Conservation (phyloP, 306 rosid genomes). For the Chamaecrista fasciculata region DNA sequence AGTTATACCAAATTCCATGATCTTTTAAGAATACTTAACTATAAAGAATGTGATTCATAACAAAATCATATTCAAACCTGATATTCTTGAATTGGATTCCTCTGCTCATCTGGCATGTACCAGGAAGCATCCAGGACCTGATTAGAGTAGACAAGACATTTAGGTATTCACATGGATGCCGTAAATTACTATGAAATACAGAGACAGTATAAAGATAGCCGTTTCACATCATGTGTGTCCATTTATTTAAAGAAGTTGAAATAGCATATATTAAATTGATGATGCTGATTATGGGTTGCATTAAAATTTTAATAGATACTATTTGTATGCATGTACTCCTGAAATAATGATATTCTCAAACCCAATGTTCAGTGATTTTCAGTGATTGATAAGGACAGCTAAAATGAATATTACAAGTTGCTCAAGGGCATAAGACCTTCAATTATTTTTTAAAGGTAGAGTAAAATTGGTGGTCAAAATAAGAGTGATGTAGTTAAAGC, state of each 20-base stretch:
- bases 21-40: constrained; percentile 4
- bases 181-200: constrained; percentile 2
- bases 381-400: background rate
- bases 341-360: constrained; percentile 19
- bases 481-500: background rate
- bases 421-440: background rate
- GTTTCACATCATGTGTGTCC: background rate
- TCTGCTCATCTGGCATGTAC: constrained; percentile 99
- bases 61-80: constrained; percentile 51
- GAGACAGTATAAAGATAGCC: background rate
- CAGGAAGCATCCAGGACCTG: constrained; percentile 98
- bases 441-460: background rate
- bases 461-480: constrained; percentile 12
- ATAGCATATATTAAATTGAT: background rate
- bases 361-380: background rate
- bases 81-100: constrained; percentile 95
- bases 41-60: background rate
- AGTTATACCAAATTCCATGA: constrained; percentile 6
- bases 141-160: constrained; percentile 14
- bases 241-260: background rate
- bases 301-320: constrained; percentile 11
- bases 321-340: background rate
- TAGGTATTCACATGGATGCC: constrained; percentile 7
- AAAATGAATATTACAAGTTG: background rate
- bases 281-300: background rate